Base-by-base conservation (phyloP, 2,329 filamentous ascomycete species). In the Xylaria sp. region DNA sequence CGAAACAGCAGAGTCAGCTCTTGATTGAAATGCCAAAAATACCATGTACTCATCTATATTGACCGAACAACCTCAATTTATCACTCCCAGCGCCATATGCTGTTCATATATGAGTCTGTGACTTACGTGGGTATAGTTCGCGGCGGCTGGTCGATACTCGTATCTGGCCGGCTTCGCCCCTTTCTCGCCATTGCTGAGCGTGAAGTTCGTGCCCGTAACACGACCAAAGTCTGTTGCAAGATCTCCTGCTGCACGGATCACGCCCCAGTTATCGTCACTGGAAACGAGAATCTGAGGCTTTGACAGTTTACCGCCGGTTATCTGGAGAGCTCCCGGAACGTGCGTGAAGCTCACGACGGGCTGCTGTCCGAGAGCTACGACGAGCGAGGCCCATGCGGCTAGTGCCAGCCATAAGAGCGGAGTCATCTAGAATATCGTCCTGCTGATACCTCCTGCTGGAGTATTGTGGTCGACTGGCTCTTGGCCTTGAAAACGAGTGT, bases 201-300 rank as follows among this genome's bases (percentile, higher is more conserved):
- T 87, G 66, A 90, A 86, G 77, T 91, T 91, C 32, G 81, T 84
- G 9, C 90, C 90, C 0, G 90, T 92, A 4, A 92, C 90, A n/a
- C 89, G 87, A 18, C 90, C 90, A 80, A 93, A 91, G 78, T 93
- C 91, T 3, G 83, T 76, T 0, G 90, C 89, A 10, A 93, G 84
- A 78, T 93, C 91, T 48, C 89, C 84, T 0, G 89, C 91, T 5
- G 89, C 90, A 32, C 90, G 86, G 63, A 92, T 84, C 0, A 92
- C 91, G 66, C 90, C 91, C 81, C 88, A 90, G 82, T 87, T 91
- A 69, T 92, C 90, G 65, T 87, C 81, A 23, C 78, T 74, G 10
- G 87, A 87, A n/a, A 89, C 82, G 2, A 87, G 80, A 60, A 91
- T 88, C 65, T 79, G 77, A 10, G 78, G 76, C 23, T 68, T 72